Conservation (phyloP, 2,329 filamentous ascomycete species). For the Ceratocystis papillata region DNA sequence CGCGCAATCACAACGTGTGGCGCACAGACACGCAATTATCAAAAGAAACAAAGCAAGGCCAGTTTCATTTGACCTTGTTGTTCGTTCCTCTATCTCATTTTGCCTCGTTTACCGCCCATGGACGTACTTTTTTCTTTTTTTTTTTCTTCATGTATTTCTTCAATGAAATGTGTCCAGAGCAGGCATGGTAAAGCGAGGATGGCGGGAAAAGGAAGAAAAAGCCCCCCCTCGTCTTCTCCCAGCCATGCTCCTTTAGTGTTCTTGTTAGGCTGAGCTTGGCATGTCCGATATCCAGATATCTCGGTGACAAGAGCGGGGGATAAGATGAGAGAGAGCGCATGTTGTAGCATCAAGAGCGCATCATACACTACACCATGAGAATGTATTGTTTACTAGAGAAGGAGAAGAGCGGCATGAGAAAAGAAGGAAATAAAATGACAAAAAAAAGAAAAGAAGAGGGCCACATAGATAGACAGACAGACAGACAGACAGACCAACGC, state of each 20-base stretch:
- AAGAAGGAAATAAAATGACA: not conserved
- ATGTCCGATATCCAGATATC: not conserved
- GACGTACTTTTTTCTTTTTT: too few relatives aligned
- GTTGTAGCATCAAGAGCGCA: not conserved
- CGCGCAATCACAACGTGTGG: not conserved
- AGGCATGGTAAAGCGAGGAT: too few relatives aligned
- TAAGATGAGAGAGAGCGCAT: not conserved
- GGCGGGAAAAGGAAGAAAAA: not conserved
- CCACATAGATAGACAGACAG: too few relatives aligned
- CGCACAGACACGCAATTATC: conserved; percentile 1
- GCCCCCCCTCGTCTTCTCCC: too few relatives aligned
- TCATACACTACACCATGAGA: not conserved
- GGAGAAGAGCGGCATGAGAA: not conserved
- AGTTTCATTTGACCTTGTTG: not conserved
- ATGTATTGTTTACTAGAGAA: not conserved
- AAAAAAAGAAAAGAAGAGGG: not conserved
- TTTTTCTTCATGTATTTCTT: too few relatives aligned
- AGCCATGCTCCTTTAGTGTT: too few relatives aligned
- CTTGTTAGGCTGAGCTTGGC: not conserved
- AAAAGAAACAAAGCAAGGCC: not conserved
- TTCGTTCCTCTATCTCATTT: not conserved
- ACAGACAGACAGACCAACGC: too few relatives aligned
- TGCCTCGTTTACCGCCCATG: not conserved
- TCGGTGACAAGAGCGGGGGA: not conserved
- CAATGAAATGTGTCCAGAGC: too few relatives aligned